Percentiles rank a stretch among this genome's conserved stretches.
These are phyloP conservation scores for Lippia alba DNA, from an alignment of 305 asterid species.

Conservation along the genomic window DNA sequence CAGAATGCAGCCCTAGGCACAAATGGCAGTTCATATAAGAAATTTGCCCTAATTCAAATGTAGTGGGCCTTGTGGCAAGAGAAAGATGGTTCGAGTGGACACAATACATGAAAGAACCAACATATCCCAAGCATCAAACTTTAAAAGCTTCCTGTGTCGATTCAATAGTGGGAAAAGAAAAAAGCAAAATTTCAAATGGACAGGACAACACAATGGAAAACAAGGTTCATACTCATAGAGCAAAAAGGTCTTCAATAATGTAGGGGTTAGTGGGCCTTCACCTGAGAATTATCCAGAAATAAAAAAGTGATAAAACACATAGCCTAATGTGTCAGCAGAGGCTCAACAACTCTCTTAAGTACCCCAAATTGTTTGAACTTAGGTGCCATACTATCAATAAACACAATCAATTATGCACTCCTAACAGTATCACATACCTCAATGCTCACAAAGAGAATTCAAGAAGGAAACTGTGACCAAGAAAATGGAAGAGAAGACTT, in stretches of 20 bases:
- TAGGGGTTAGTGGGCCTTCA: background rate
- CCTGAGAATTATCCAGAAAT: background rate
- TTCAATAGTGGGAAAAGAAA: conserved; percentile 31
- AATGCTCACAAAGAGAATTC: background rate
- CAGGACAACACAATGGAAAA: conserved; percentile 3
- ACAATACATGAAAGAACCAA: conserved; percentile 10
- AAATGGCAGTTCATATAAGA: too few relatives aligned
- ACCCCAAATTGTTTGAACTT: too few relatives aligned
- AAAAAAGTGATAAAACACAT: background rate
- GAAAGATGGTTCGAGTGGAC: conserved; percentile 23
- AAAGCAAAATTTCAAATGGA: conserved; percentile 28
- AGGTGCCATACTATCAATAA: too few relatives aligned
- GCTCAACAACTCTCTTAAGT: too few relatives aligned
- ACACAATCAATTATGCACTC: too few relatives aligned
- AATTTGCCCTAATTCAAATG: too few relatives aligned
- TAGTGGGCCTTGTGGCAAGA: too few relatives aligned
- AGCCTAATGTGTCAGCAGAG: background rate
- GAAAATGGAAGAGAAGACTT: conserved; percentile 16
- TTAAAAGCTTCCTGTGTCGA: conserved; percentile 31
- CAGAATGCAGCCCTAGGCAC: too few relatives aligned
- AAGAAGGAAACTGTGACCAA: conserved; percentile 13
- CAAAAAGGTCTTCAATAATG: background rate
- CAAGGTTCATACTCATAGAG: conserved; percentile 23
- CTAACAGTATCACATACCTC: too few relatives aligned
- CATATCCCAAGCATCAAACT: conserved; percentile 15